Evolutionary conservation across 768 basidiomycete species (phyloP).

Genomic region (Lanmaoa pseudosensibilis): DNA sequence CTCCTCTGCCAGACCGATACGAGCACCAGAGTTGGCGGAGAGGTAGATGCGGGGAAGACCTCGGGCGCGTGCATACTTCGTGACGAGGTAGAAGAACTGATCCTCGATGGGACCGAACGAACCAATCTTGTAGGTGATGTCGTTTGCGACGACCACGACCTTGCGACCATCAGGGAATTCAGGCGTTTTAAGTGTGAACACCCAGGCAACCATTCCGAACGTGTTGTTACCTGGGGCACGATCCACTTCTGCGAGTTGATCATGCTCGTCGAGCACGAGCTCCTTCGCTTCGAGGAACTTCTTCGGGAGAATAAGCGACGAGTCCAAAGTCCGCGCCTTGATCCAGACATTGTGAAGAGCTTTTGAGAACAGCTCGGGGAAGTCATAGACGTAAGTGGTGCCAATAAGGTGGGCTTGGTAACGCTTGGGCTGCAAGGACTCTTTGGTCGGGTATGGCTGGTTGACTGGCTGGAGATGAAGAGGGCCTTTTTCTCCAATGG

Average conservation of each 20-base stretch:
- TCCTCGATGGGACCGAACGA: constrained; percentile 97
- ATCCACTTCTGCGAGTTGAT: constrained; percentile 86
- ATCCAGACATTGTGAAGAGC: constrained; percentile 93
- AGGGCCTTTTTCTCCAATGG: constrained; percentile 96
- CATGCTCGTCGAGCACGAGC: constrained; percentile 91
- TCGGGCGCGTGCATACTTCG: constrained; percentile 84
- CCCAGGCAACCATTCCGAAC: constrained; percentile 98
- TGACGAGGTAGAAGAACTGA: constrained; percentile 93
- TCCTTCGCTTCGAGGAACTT: constrained; percentile 81
- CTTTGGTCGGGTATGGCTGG: constrained; percentile 93
- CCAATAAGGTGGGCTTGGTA: constrained; percentile 98
- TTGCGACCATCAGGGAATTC: constrained; percentile 89
- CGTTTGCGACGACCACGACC: constrained; percentile 91
- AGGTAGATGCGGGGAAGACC: constrained; percentile 96
- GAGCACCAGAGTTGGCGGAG: constrained; percentile 98
- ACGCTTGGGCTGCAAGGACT: constrained; percentile 96
- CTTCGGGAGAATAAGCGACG: constrained; percentile 73
- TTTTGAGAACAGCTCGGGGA: constrained; percentile 98
- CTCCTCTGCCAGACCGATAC: constrained; percentile 95
- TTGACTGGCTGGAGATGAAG: constrained; percentile 95
- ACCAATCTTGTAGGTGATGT: constrained; percentile 98
- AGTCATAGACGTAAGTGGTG: constrained; percentile 98
- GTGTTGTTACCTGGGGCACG: constrained; percentile 92
- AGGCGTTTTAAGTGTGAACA: constrained; percentile 88
- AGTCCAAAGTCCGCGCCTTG: constrained; percentile 60